Evolutionary conservation across 2,329 filamentous ascomycete species (phyloP).

Genomic region (Diaporthe batatas): DNA sequence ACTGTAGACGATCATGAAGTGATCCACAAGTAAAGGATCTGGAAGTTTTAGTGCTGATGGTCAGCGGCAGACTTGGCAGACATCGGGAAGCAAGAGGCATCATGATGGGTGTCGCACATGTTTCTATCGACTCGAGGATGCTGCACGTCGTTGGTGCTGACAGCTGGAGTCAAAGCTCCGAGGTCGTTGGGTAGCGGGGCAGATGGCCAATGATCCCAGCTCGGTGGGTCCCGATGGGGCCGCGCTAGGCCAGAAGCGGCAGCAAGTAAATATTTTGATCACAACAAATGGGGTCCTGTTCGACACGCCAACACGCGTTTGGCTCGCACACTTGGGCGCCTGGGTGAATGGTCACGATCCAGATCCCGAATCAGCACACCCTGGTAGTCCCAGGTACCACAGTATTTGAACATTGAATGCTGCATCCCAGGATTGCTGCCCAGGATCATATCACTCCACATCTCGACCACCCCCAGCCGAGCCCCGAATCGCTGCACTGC

Average conservation of each 20-base stretch:
- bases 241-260: constrained; percentile 11
- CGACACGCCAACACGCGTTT: constrained; percentile 32
- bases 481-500: constrained; percentile 2
- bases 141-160: background rate
- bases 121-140: background rate
- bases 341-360: background rate
- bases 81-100: no score
- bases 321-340: background rate
- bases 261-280: constrained; percentile 35
- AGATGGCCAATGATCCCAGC: background rate
- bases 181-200: background rate
- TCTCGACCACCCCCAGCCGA: background rate
- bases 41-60: no score
- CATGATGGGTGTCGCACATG: no score
- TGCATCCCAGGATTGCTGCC: constrained; percentile 6
- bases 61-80: no score
- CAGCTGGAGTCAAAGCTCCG: background rate
- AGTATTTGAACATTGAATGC: constrained; percentile 15
- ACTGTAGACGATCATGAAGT: no score
- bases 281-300: constrained; percentile 21
- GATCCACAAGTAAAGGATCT: no score
- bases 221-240: background rate
- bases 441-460: constrained; percentile 27
- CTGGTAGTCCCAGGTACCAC: constrained; percentile 4
- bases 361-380: constrained; percentile 14